These are phyloP conservation scores for Neurospora terricola DNA, from an alignment of 495 filamentous ascomycete genomes.

Conservation along the genomic window DNA sequence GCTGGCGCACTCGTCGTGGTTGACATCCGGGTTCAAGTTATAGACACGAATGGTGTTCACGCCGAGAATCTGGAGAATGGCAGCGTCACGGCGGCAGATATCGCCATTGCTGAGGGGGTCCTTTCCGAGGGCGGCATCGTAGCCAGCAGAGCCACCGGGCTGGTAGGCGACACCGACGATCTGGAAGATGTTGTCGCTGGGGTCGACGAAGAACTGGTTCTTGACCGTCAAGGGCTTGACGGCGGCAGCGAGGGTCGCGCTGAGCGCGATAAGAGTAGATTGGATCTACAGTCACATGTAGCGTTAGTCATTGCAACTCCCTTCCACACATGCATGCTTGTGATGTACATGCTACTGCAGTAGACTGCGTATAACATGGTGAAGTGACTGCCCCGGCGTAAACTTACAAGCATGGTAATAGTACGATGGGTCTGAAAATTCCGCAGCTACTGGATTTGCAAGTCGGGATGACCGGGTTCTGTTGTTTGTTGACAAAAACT, in stretches of 20 bases:
- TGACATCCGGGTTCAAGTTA: conserved; percentile 73
- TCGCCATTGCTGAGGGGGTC: conserved; percentile 71
- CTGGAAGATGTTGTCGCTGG: conserved; percentile 71
- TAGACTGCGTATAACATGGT: not conserved
- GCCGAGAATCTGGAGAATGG: conserved; percentile 75
- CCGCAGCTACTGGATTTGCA: not conserved
- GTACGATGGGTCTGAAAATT: not conserved
- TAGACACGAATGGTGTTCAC: conserved; percentile 91
- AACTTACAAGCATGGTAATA: not conserved
- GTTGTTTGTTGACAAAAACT: not conserved
- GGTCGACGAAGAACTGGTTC: conserved; percentile 77
- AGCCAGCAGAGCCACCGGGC: conserved; percentile 78
- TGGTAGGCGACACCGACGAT: conserved; percentile 92
- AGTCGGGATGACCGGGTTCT: not conserved
- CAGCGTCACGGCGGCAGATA: conserved; percentile 80
- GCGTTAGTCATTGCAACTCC: not conserved
- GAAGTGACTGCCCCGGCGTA: not conserved
- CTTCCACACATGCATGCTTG: not conserved
- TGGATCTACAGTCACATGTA: conserved; percentile 18
- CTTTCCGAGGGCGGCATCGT: conserved; percentile 45
- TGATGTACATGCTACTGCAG: not conserved
- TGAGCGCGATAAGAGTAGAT: conserved; percentile 33
- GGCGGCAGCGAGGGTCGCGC: conserved; percentile 49
- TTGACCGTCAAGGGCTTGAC: conserved; percentile 63
- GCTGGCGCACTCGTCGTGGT: conserved; percentile 81